phyloP scores from a whole-genome alignment of 768 basidiomycete genomes.

The Collybiopsis luxurians region DNA sequence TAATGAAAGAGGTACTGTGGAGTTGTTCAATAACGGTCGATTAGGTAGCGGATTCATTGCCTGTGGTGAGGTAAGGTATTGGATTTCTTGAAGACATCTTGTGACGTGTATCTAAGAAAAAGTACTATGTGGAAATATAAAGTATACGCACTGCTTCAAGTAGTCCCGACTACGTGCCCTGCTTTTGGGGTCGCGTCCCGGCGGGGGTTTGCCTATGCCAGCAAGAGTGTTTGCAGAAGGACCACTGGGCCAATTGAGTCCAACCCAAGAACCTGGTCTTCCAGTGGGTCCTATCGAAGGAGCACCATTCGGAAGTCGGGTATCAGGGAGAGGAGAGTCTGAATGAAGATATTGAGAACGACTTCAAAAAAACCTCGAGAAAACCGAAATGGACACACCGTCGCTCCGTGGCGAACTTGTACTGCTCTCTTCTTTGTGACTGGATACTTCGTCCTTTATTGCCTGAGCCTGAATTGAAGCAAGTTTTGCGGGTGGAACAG shows the following conservation, averaged over 20 bases:
- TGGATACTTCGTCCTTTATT: slow-evolving; percentile 66
- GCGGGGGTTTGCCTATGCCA: slow-evolving; percentile 65
- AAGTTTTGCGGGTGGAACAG: slow-evolving; percentile 64
- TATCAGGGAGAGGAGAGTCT: slow-evolving; percentile 78
- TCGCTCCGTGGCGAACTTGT: slow-evolving; percentile 85
- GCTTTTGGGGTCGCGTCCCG: slow-evolving; percentile 92
- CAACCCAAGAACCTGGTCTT: slow-evolving; percentile 57
- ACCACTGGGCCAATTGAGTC: slow-evolving; percentile 45
- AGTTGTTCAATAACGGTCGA: slow-evolving; percentile 69
- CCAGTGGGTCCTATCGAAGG: slow-evolving; percentile 42
- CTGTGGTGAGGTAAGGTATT: slow-evolving; percentile 94
- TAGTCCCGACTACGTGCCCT: slow-evolving; percentile 94
- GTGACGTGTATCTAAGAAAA: slow-evolving; percentile 9
- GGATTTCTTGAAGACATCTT: slow-evolving; percentile 96
- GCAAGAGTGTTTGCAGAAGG: slow-evolving; percentile 41
- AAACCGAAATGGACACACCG: slow-evolving; percentile 40
- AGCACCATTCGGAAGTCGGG: slow-evolving; percentile 61
- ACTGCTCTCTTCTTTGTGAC: slow-evolving; percentile 77
- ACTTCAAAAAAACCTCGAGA: neutral
- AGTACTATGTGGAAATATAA: slow-evolving; percentile 5
- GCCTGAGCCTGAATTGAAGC: slow-evolving; percentile 57
- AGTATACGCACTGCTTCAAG: slow-evolving; percentile 80
- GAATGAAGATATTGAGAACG: slow-evolving; percentile 9
- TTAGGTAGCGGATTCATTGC: slow-evolving; percentile 97
- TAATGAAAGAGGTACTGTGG: slow-evolving; percentile 59